Percentiles rank a stretch among this genome's conserved stretches.
Conservation (phyloP, 2,329 filamentous ascomycete genomes). For the Colletotrichum plurivorum region DNA sequence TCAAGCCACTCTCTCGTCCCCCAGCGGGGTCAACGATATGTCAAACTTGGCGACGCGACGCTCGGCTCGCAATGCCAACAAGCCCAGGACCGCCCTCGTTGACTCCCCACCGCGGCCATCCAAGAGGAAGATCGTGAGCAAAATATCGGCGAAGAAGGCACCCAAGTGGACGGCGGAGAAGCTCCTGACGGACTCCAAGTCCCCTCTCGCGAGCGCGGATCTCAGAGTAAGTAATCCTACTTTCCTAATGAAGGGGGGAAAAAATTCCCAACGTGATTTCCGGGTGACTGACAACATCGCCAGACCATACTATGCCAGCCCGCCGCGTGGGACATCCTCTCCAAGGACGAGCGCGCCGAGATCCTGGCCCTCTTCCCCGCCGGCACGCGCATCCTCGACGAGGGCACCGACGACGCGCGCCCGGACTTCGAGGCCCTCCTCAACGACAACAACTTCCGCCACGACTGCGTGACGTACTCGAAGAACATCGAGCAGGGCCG, state of each 20-base stretch:
- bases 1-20: conserved; percentile 7
- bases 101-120: conserved; percentile 11
- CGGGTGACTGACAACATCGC: neutral
- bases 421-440: conserved; percentile 58
- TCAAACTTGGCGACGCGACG: conserved; percentile 21
- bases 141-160: conserved; percentile 45
- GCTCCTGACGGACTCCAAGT: conserved; percentile 54
- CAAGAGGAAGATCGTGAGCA: conserved; percentile 39
- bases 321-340: conserved; percentile 55
- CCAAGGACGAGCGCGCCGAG: conserved; percentile 50
- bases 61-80: conserved; percentile 28
- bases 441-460: conserved; percentile 65
- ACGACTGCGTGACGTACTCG: conserved; percentile 62
- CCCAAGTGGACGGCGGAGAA: conserved; percentile 54
- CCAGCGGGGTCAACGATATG: conserved; percentile 2
- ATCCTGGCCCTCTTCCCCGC: conserved; percentile 57
- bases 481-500: conserved; percentile 62
- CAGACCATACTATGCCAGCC: conserved; percentile 54
- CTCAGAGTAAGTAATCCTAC: conserved; percentile 48
- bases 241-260: neutral
- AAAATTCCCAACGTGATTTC: neutral
- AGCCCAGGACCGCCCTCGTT: conserved; percentile 15
- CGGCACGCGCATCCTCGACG: conserved; percentile 52
- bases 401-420: conserved; percentile 52
- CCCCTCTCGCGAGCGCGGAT: conserved; percentile 55